Conservation (phyloP, 495 filamentous ascomycete species). For the Podospora bellae-mahoneyi region DNA sequence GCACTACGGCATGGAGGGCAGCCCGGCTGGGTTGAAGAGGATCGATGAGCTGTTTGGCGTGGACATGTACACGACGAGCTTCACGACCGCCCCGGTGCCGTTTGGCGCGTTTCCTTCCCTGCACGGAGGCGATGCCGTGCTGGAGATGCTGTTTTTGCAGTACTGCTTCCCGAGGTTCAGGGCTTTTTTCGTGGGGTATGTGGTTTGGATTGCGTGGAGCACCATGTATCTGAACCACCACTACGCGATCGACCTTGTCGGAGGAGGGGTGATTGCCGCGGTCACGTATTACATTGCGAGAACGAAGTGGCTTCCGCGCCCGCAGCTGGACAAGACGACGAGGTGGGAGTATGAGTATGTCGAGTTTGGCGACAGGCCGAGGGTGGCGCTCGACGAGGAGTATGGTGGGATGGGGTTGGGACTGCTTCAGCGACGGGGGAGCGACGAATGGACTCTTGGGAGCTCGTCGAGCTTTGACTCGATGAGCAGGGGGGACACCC, state of each 20-base stretch:
- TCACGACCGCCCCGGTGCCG: constrained; percentile 82
- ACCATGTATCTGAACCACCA: constrained; percentile 97
- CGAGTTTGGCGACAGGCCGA: constrained; percentile 60
- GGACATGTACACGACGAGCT: constrained; percentile 86
- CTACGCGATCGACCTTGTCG: constrained; percentile 90
- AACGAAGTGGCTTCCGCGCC: constrained; percentile 72
- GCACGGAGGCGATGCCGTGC: constrained; percentile 78
- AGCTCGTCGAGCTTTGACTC: constrained; percentile 40
- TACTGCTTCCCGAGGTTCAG: constrained; percentile 79
- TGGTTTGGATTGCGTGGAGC: constrained; percentile 95
- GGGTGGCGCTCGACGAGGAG: constrained; percentile 37
- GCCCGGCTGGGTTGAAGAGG: constrained; percentile 81
- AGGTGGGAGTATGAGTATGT: constrained; percentile 96
- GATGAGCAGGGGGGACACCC: constrained; percentile 34
- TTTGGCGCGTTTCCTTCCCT: constrained; percentile 93
- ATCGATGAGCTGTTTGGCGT: constrained; percentile 85
- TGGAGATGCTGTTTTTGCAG: constrained; percentile 90
- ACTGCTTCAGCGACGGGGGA: constrained; percentile 27
- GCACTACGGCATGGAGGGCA: constrained; percentile 84
- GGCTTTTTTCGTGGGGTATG: constrained; percentile 74
- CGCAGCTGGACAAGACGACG: constrained; percentile 76
- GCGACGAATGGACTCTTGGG: constrained; percentile 49
- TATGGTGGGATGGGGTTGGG: constrained; percentile 33
- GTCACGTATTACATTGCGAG: constrained; percentile 75
- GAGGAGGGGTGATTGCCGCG: constrained; percentile 76